Conservation (phyloP, 2,329 filamentous ascomycete species). For the Dryadomyces quercus-mongolicae region DNA sequence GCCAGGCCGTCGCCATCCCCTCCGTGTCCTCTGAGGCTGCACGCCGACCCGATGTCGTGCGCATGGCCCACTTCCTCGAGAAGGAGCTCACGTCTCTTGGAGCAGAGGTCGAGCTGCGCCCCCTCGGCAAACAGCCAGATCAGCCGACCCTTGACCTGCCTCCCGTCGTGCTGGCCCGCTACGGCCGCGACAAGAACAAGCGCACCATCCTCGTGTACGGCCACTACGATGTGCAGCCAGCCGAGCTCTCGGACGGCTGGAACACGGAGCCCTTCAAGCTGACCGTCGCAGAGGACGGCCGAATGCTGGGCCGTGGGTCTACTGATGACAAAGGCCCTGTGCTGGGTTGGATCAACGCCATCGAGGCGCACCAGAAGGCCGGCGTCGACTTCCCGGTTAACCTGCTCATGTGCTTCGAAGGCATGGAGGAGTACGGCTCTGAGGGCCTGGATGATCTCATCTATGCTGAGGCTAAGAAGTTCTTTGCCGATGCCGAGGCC, state of each 20-base stretch:
- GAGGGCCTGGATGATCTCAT: slow-evolving; percentile 95
- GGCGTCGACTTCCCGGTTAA: slow-evolving; percentile 94
- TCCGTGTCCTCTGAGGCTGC: slow-evolving; percentile 89
- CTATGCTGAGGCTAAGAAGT: slow-evolving; percentile 78
- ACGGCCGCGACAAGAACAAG: slow-evolving; percentile 86
- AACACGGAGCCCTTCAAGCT: slow-evolving; percentile 87
- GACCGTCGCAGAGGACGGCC: slow-evolving; percentile 74
- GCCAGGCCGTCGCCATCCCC: slow-evolving; percentile 88
- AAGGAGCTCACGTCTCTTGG: slow-evolving; percentile 73
- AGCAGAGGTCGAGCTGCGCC: slow-evolving; percentile 74
- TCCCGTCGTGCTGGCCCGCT: slow-evolving; percentile 82
- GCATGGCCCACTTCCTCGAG: slow-evolving; percentile 89
- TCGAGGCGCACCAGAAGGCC: slow-evolving; percentile 93
- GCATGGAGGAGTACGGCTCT: slow-evolving; percentile 98
- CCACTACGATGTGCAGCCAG: slow-evolving; percentile 97
- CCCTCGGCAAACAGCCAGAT: slow-evolving; percentile 82
- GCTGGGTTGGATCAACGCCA: slow-evolving; percentile 93
- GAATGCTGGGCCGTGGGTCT: slow-evolving; percentile 91
- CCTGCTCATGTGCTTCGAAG: slow-evolving; percentile 98
- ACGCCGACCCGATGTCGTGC: slow-evolving; percentile 81
- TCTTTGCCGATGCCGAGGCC: slow-evolving; percentile 89
- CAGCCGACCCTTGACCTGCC: slow-evolving; percentile 85
- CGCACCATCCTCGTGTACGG: slow-evolving; percentile 93
- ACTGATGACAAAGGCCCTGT: slow-evolving; percentile 98
- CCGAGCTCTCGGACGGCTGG: slow-evolving; percentile 89